Percentiles rank a stretch among this genome's conserved stretches.
Evolutionary conservation across 129 eudicot genomes (phyloP).

Genomic region (Deinandra increscens): DNA sequence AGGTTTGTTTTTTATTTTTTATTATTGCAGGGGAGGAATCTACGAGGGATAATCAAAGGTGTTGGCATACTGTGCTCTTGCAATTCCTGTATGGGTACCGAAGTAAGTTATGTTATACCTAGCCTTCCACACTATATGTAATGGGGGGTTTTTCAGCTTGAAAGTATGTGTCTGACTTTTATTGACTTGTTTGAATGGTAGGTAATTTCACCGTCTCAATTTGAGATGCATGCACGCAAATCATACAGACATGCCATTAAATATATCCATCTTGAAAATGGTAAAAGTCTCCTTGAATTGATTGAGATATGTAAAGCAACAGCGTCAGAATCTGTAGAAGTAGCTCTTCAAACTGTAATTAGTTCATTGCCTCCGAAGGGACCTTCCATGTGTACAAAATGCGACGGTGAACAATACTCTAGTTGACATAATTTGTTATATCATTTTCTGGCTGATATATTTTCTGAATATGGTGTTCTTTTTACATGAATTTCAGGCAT

Average conservation of each 20-base stretch:
- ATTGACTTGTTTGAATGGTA: slow-evolving; percentile 35
- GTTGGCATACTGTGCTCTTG: slow-evolving; percentile 82
- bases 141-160: slow-evolving; percentile 16
- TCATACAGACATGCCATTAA: slow-evolving; percentile 75
- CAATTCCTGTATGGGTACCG: slow-evolving; percentile 62
- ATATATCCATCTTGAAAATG: slow-evolving; percentile 80
- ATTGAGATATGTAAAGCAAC: slow-evolving; percentile 61
- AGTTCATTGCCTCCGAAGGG: slow-evolving; percentile 69
- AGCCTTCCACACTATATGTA: background rate
- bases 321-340: slow-evolving; percentile 47
- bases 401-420: slow-evolving; percentile 45
- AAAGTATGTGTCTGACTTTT: background rate
- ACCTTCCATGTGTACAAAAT: slow-evolving; percentile 50
- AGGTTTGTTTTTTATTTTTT: slow-evolving; percentile 19
- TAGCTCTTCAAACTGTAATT: slow-evolving; percentile 55
- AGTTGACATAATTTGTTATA: background rate
- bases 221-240: slow-evolving; percentile 89
- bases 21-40: slow-evolving; percentile 44
- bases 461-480: slow-evolving; percentile 16
- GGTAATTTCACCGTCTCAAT: slow-evolving; percentile 78
- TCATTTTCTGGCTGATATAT: background rate
- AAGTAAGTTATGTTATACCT: slow-evolving; percentile 46
- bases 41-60: slow-evolving; percentile 73
- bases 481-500: slow-evolving; percentile 22
- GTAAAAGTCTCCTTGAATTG: slow-evolving; percentile 75